These are phyloP conservation scores for Beauveria varroae DNA, from an alignment of 2,329 filamentous ascomycete species.

Conservation along the genomic window DNA sequence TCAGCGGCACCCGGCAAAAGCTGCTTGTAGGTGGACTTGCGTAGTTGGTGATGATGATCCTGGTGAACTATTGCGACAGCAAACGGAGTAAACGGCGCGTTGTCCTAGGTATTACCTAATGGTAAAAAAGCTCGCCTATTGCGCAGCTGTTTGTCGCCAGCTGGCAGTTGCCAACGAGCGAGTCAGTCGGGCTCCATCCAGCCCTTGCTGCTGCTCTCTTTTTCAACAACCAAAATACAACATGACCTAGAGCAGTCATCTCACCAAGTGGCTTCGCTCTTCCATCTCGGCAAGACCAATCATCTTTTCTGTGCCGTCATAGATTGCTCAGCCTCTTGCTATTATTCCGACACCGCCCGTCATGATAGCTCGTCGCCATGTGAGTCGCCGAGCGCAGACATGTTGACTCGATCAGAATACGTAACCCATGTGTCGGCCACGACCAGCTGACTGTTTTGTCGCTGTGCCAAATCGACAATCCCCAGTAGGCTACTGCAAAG, in stretches of 20 bases:
- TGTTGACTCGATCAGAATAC: constrained; percentile 12
- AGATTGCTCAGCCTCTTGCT: neutral
- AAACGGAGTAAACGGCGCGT: neutral
- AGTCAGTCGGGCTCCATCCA: too few relatives aligned
- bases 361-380: neutral
- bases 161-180: neutral
- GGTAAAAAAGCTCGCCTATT: too few relatives aligned
- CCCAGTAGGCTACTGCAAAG: neutral
- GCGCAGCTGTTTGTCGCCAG: neutral
- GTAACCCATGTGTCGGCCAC: neutral
- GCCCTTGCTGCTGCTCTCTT: too few relatives aligned
- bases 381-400: neutral
- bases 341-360: neutral
- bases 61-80: neutral
- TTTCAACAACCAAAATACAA: neutral
- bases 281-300: neutral
- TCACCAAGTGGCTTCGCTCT: neutral
- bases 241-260: neutral
- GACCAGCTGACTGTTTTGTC: neutral
- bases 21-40: neutral
- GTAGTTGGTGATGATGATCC: neutral
- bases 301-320: neutral
- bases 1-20: constrained; percentile 1
- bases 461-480: neutral
- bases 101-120: too few relatives aligned